Conservation (phyloP, 2,329 filamentous ascomycete species). For the Pezicula rhizophila region DNA sequence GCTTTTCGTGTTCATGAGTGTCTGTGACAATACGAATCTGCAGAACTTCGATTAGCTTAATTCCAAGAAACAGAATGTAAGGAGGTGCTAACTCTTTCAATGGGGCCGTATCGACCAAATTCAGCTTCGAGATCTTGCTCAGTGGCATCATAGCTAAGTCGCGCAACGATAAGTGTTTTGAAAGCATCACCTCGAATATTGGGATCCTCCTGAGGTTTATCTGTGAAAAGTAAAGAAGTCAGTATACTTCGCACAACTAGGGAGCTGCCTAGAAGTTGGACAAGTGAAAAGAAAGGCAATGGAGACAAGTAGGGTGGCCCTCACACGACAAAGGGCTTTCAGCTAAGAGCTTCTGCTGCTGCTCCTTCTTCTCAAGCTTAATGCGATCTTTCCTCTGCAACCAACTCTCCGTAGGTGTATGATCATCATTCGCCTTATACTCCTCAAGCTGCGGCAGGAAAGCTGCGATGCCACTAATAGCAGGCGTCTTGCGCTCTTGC, state of each 20-base stretch:
- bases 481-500: constrained; percentile 71
- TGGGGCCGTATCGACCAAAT: constrained; percentile 87
- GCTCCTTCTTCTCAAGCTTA: constrained; percentile 71
- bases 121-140: constrained; percentile 88
- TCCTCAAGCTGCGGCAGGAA: constrained; percentile 69
- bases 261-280: constrained; percentile 14
- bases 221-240: constrained; percentile 37
- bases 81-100: constrained; percentile 69
- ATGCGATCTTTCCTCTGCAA: constrained; percentile 79
- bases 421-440: constrained; percentile 73
- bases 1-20: constrained; percentile 60
- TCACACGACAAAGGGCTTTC: constrained; percentile 26
- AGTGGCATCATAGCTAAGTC: constrained; percentile 82
- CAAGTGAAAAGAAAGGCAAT: constrained; percentile 20
- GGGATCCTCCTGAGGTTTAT: constrained; percentile 75
- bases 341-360: constrained; percentile 46
- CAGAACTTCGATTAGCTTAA: neutral
- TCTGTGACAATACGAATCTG: constrained; percentile 86
- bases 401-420: constrained; percentile 86
- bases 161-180: constrained; percentile 88
- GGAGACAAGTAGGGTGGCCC: constrained; percentile 20
- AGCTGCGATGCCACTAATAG: constrained; percentile 66
- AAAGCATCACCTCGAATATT: constrained; percentile 91
- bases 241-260: constrained; percentile 12
- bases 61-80: neutral